Conservation (phyloP, 148 eudicot genomes). For the Rhododendron simsii region DNA sequence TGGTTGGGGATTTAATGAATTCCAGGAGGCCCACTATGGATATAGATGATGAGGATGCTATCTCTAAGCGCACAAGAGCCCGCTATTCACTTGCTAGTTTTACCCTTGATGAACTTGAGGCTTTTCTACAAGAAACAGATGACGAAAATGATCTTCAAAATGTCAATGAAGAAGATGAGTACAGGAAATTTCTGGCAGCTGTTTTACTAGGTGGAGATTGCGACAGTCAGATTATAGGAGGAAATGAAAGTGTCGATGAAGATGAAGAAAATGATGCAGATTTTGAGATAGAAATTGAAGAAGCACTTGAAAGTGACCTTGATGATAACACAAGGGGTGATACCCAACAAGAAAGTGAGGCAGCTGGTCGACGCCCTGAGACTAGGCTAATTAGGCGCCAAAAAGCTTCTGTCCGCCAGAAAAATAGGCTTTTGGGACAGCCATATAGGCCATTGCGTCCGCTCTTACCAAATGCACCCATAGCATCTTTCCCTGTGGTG, state of each 20-base stretch:
- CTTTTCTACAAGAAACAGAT: conserved; percentile 95
- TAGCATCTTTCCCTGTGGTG: conserved; percentile 32
- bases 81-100: conserved; percentile 92
- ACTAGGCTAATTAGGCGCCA: conserved; percentile 67
- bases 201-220: conserved; percentile 66
- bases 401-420: conserved; percentile 31
- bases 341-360: conserved; percentile 29
- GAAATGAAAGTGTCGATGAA: conserved; percentile 59
- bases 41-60: conserved; percentile 74
- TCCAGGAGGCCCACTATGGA: conserved; percentile 24
- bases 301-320: conserved; percentile 89
- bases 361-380: conserved; percentile 59
- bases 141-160: conserved; percentile 88
- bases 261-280: conserved; percentile 99
- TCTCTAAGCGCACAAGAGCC: conserved; percentile 91
- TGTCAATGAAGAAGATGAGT: conserved; percentile 93
- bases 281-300: conserved; percentile 92
- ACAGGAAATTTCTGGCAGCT: conserved; percentile 90
- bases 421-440: conserved; percentile 30
- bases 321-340: conserved; percentile 42
- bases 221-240: conserved; percentile 37
- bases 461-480: conserved; percentile 47
- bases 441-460: conserved; percentile 65
- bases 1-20: conserved; percentile 15
- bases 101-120: conserved; percentile 94